Evolutionary conservation across 371 early-diverging fungal species (phyloP).

Genomic region (Phascolomyces articulosus): DNA sequence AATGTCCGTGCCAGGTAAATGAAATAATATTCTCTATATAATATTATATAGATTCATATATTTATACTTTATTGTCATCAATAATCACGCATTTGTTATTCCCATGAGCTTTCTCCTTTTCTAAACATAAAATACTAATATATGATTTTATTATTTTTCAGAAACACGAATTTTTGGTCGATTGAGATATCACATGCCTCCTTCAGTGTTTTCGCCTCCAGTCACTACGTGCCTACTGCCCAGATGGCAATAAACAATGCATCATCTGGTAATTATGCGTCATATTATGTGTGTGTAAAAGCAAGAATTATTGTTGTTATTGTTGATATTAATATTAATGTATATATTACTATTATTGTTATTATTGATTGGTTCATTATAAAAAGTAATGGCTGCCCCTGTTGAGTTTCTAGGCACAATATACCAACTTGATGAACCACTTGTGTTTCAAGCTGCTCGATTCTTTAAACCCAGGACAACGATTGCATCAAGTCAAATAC

Average conservation of each 20-base stretch:
- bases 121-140: not conserved
- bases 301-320: not conserved
- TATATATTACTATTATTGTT: not conserved
- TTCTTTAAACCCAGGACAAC: slow-evolving; percentile 32
- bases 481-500: slow-evolving; percentile 59
- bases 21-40: no score
- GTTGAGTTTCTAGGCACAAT: slow-evolving; percentile 58
- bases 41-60: no score
- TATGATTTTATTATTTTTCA: not conserved
- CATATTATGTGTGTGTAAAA: not conserved
- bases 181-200: slow-evolving; percentile 37
- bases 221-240: slow-evolving; percentile 28
- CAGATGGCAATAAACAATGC: slow-evolving; percentile 14
- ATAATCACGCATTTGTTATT: no score
- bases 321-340: not conserved
- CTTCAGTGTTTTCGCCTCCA: slow-evolving; percentile 59
- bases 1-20: slow-evolving; percentile 42
- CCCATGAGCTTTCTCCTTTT: no score
- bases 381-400: slow-evolving; percentile 20
- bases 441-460: slow-evolving; percentile 39
- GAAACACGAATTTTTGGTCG: slow-evolving; percentile 29
- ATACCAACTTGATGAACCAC: slow-evolving; percentile 52
- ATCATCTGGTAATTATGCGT: slow-evolving; percentile 8
- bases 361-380: not conserved
- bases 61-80: no score